Percentiles rank a stretch among this genome's conserved stretches.
These are phyloP conservation scores for Acanthamoeba culbertsoni DNA, from an alignment of 208 protist species.

Conservation along the genomic window DNA sequence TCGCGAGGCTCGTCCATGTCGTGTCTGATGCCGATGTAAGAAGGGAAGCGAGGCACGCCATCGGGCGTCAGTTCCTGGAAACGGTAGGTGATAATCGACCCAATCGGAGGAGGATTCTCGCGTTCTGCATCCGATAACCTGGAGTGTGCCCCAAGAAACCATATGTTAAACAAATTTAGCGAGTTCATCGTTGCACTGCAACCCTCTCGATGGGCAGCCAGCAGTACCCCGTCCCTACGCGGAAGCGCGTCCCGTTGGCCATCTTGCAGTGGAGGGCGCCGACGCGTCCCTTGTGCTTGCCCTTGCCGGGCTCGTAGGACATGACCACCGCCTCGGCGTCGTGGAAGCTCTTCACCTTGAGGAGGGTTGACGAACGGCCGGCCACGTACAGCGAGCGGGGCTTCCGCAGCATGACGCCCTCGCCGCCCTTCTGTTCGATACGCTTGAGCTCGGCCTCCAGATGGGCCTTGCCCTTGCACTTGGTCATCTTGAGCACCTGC, in stretches of 20 bases:
- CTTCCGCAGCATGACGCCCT: constrained; percentile 83
- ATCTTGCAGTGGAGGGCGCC: constrained; percentile 72
- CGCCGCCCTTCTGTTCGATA: constrained; percentile 72
- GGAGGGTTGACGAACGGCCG: not conserved
- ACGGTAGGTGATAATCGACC: constrained; percentile 78
- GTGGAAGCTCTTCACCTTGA: constrained; percentile 81
- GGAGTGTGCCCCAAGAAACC: not conserved
- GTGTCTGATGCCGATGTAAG: constrained; percentile 64
- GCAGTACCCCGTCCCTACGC: constrained; percentile 71
- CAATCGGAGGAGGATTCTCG: constrained; percentile 71
- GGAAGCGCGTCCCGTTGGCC: constrained; percentile 79
- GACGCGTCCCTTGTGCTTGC: constrained; percentile 71
- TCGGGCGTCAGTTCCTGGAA: constrained; percentile 79
- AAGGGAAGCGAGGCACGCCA: constrained; percentile 79
- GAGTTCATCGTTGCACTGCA: not conserved
- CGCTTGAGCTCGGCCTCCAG: constrained; percentile 65
- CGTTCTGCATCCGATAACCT: constrained; percentile 74
- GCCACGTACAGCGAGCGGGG: constrained; percentile 73
- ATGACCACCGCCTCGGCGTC: constrained; percentile 78
- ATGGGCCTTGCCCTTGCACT: constrained; percentile 70
- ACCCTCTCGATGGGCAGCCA: not conserved
- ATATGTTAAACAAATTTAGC: not conserved
- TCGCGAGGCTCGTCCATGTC: constrained; percentile 49
- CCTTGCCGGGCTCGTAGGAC: constrained; percentile 74
- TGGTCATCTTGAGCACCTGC: constrained; percentile 49